phyloP scores from a whole-genome alignment of 2,329 filamentous ascomycete species.

The Colletotrichum coccodes region DNA sequence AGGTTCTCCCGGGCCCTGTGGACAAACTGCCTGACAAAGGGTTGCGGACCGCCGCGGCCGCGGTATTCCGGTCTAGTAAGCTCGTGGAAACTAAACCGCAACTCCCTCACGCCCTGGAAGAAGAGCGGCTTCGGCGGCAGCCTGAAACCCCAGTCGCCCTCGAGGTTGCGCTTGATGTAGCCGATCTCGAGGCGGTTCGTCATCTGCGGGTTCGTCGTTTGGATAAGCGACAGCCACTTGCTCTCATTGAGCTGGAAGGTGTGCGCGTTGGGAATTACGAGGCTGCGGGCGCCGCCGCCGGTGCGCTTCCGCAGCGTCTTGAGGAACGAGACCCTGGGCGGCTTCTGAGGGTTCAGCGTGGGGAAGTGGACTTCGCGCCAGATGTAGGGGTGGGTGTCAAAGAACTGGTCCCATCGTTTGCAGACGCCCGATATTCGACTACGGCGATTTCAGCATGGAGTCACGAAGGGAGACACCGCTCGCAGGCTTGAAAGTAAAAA shows the following conservation, averaged over 20 bases:
- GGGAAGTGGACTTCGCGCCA: constrained; percentile 31
- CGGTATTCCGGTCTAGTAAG: background rate
- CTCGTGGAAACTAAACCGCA: constrained; percentile 21
- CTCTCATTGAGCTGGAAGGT: constrained; percentile 29
- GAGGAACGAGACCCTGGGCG: constrained; percentile 20
- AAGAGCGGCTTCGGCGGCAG: constrained; percentile 28
- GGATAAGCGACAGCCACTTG: constrained; percentile 29
- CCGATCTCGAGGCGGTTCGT: constrained; percentile 28
- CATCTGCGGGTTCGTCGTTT: constrained; percentile 29
- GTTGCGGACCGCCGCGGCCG: constrained; percentile 22
- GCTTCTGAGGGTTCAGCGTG: constrained; percentile 2
- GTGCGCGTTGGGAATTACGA: constrained; percentile 25
- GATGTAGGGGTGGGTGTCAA: constrained; percentile 29
- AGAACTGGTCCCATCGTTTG: constrained; percentile 31
- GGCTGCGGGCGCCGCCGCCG: constrained; percentile 22
- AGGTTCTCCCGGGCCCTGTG: constrained; percentile 16
- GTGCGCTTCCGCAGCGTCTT: constrained; percentile 26
- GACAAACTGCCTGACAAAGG: constrained; percentile 21
- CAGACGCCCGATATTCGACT: constrained; percentile 29
- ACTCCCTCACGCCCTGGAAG: constrained; percentile 15
- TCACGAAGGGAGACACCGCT: too few species aligned
- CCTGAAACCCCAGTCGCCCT: constrained; percentile 30
- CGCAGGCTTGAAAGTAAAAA: too few species aligned
- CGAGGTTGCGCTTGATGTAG: constrained; percentile 12
- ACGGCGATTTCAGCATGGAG: background rate